Percentiles rank a stretch among this genome's conserved stretches.
phyloP scores from a whole-genome alignment of 2,329 filamentous ascomycete genomes.

The Alternaria sp. region DNA sequence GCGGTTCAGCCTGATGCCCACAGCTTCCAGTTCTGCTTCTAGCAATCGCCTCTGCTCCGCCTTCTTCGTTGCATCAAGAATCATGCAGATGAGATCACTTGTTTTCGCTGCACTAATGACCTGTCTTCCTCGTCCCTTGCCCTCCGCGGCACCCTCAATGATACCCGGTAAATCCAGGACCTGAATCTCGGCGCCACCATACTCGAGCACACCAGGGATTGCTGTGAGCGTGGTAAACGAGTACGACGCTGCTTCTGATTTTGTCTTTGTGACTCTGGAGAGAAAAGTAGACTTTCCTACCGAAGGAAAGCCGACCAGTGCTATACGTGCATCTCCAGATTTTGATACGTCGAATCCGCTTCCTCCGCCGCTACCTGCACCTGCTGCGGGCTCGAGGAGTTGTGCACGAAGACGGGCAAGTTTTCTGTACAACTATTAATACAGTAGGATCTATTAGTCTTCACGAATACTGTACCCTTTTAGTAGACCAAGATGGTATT shows the following conservation, averaged over 20 bases:
- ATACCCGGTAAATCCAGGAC: constrained; percentile 97
- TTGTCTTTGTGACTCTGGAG: constrained; percentile 98
- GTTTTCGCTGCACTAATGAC: constrained; percentile 99
- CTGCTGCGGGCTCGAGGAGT: constrained; percentile 86
- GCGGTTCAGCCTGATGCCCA: constrained; percentile 91
- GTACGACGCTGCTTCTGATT: constrained; percentile 94
- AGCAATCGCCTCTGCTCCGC: constrained; percentile 89
- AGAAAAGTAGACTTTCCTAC: constrained; percentile 98
- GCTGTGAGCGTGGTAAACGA: constrained; percentile 97
- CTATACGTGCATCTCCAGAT: constrained; percentile 94
- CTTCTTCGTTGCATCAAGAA: constrained; percentile 94
- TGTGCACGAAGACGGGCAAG: constrained; percentile 94
- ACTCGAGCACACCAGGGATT: constrained; percentile 96
- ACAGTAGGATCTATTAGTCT: background rate
- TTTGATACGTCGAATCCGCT: constrained; percentile 90
- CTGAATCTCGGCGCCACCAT: constrained; percentile 97
- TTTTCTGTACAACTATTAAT: constrained; percentile 68
- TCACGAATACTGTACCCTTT: constrained; percentile 73
- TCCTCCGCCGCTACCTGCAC: constrained; percentile 78
- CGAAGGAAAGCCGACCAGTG: constrained; percentile 97
- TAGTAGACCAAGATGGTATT: constrained; percentile 96
- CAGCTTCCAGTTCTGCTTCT: constrained; percentile 91
- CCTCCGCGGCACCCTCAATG: constrained; percentile 94
- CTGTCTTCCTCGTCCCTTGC: constrained; percentile 93
- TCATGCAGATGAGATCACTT: constrained; percentile 95